phyloP scores from a whole-genome alignment of 768 basidiomycete genomes.

The Boletus rubescentipes region DNA sequence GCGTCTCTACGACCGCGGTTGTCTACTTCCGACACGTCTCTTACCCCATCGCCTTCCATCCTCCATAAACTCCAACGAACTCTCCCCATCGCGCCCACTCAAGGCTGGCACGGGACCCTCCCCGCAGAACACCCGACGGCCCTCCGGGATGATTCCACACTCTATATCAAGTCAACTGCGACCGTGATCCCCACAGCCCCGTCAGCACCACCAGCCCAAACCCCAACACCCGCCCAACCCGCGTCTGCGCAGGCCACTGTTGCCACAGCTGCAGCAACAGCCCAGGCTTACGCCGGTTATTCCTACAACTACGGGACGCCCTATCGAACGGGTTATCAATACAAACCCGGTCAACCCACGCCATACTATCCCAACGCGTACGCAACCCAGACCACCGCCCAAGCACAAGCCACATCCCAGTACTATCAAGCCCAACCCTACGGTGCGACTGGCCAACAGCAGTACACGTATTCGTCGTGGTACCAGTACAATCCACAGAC shows the following conservation, averaged over 20 bases:
- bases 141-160: slow-evolving; percentile 72
- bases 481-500: slow-evolving; percentile 41
- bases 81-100: slow-evolving; percentile 55
- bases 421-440: slow-evolving; percentile 40
- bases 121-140: slow-evolving; percentile 55
- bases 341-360: slow-evolving; percentile 38
- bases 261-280: slow-evolving; percentile 24
- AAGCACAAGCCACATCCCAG: slow-evolving; percentile 31
- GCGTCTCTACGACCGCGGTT: slow-evolving; percentile 69
- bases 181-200: slow-evolving; percentile 34
- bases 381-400: slow-evolving; percentile 23
- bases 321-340: slow-evolving; percentile 35
- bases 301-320: slow-evolving; percentile 38
- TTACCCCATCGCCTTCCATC: slow-evolving; percentile 61
- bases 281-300: slow-evolving; percentile 32
- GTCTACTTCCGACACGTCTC: slow-evolving; percentile 40
- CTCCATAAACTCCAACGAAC: slow-evolving; percentile 74
- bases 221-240: slow-evolving; percentile 33
- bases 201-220: slow-evolving; percentile 33
- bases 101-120: slow-evolving; percentile 76
- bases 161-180: slow-evolving; percentile 56
- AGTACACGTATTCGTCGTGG: slow-evolving; percentile 45
- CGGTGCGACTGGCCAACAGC: slow-evolving; percentile 35
- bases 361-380: slow-evolving; percentile 33
- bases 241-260: slow-evolving; percentile 24